phyloP scores from a whole-genome alignment of 1,139 yeast genomes.

The Debaryomyces nepalensis region DNA sequence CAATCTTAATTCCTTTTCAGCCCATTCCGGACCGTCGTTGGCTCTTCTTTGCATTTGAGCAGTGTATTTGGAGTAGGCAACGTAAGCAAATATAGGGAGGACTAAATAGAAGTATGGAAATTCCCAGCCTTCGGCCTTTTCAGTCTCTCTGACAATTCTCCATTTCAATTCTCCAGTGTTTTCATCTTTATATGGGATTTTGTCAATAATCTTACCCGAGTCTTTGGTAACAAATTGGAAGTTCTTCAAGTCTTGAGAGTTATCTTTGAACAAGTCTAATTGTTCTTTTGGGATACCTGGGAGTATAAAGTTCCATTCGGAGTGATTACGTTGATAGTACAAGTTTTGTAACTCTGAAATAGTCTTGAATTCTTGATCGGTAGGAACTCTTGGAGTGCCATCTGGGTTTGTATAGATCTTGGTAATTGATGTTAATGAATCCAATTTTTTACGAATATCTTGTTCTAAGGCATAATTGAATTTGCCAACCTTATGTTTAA shows the following conservation, averaged over 20 bases:
- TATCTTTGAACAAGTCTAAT: conserved; percentile 61
- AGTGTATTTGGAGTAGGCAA: conserved; percentile 51
- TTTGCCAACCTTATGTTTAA: conserved; percentile 43
- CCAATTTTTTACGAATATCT: conserved; percentile 48
- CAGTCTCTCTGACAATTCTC: conserved; percentile 76
- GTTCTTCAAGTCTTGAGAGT: conserved; percentile 64
- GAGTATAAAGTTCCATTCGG: conserved; percentile 63
- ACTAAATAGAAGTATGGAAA: conserved; percentile 71
- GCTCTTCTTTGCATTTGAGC: conserved; percentile 50
- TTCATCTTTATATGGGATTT: conserved; percentile 82
- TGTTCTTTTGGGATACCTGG: conserved; percentile 59
- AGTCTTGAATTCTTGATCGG: conserved; percentile 72
- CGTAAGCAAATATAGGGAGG: conserved; percentile 59
- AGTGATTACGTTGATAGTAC: conserved; percentile 61
- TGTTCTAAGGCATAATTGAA: conserved; percentile 49
- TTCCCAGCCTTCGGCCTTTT: conserved; percentile 87
- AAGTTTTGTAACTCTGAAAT: conserved; percentile 74
- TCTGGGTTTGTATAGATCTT: conserved; percentile 74
- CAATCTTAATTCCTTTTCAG: conserved; percentile 78
- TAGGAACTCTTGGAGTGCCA: conserved; percentile 75
- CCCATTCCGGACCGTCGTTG: conserved; percentile 70
- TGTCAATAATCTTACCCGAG: conserved; percentile 73
- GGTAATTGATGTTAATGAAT: conserved; percentile 58
- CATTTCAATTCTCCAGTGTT: conserved; percentile 79
- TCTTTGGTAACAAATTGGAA: conserved; percentile 67